A percentile compares a stretch with the other conserved stretches of the same genome.
Conservation (phyloP, 805 yeast genomes). For the Sugiyamaella americana region DNA sequence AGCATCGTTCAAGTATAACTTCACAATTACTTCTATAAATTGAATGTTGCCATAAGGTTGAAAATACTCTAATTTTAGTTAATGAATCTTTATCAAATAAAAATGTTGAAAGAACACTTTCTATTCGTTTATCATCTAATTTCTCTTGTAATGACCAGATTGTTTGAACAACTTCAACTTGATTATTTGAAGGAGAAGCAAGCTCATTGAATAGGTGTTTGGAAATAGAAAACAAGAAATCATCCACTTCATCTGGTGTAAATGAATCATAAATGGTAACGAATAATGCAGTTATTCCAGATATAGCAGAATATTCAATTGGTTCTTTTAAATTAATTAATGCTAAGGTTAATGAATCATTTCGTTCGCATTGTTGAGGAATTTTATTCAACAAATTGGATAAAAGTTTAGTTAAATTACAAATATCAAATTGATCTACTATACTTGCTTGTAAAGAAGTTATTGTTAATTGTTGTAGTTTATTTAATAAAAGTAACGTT, state of each 20-base stretch:
- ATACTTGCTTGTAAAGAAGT: not conserved
- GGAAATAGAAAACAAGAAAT: conserved; percentile 38
- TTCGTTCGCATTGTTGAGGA: conserved; percentile 38
- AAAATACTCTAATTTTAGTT: conserved; percentile 47
- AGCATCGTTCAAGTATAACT: conserved; percentile 51
- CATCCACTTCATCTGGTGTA: conserved; percentile 33
- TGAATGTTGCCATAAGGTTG: conserved; percentile 71
- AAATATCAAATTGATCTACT: not conserved
- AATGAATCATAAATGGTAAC: conserved; percentile 32
- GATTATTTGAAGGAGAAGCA: conserved; percentile 47
- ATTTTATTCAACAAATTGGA: conserved; percentile 38
- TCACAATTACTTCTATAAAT: conserved; percentile 42
- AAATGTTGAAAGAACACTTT: conserved; percentile 62
- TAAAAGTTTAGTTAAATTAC: conserved; percentile 11
- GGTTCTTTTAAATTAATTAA: conserved; percentile 16
- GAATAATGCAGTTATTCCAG: conserved; percentile 39
- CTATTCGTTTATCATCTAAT: conserved; percentile 50
- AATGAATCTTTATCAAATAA: conserved; percentile 20
- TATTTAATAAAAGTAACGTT: conserved; percentile 14
- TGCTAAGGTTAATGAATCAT: conserved; percentile 31
- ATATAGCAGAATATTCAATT: conserved; percentile 1
- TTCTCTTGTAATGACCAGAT: conserved; percentile 54
- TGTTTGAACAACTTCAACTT: conserved; percentile 63
- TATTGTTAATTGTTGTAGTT: not conserved
- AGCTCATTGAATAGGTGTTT: conserved; percentile 52